Evolutionary conservation across 1,284 basidiomycete genomes (phyloP).

Genomic region (Moniliella sp.): DNA sequence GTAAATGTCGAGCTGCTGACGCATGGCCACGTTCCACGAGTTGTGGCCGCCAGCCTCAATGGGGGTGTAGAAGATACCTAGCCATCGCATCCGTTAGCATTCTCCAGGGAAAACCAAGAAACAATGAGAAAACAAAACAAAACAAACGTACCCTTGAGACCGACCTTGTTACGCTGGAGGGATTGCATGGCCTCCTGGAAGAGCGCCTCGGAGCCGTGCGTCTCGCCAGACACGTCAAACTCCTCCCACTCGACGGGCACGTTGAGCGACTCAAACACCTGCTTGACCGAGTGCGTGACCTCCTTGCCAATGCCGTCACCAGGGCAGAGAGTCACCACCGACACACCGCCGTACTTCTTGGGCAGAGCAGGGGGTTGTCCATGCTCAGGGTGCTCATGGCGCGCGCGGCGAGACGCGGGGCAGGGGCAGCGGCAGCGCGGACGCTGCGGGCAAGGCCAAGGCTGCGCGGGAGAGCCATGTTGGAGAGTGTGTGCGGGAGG

Average conservation of each 20-base stretch:
- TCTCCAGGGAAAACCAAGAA: background rate
- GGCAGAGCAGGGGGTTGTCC: too few species aligned
- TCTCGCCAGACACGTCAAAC: constrained; percentile 90
- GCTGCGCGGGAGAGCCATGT: too few species aligned
- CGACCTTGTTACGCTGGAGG: constrained; percentile 85
- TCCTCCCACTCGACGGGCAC: constrained; percentile 99
- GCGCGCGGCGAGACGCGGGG: too few species aligned
- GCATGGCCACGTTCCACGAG: constrained; percentile 98
- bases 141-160: constrained; percentile 67
- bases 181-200: constrained; percentile 95
- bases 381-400: too few species aligned
- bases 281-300: constrained; percentile 94
- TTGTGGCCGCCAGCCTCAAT: constrained; percentile 88
- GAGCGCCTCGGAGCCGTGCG: constrained; percentile 70
- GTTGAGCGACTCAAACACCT: constrained; percentile 93
- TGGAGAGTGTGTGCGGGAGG: too few species aligned
- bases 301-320: constrained; percentile 54
- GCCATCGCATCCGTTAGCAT: background rate
- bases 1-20: constrained; percentile 97
- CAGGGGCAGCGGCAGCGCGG: too few species aligned
- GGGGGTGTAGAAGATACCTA: constrained; percentile 93
- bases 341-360: constrained; percentile 4
- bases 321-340: constrained; percentile 34
- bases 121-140: too few species aligned
- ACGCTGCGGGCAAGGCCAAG: too few species aligned